Percentiles rank a stretch among this genome's conserved stretches.
Conservation (phyloP, 345 rosid genomes). For the Dovyalis caffra region DNA sequence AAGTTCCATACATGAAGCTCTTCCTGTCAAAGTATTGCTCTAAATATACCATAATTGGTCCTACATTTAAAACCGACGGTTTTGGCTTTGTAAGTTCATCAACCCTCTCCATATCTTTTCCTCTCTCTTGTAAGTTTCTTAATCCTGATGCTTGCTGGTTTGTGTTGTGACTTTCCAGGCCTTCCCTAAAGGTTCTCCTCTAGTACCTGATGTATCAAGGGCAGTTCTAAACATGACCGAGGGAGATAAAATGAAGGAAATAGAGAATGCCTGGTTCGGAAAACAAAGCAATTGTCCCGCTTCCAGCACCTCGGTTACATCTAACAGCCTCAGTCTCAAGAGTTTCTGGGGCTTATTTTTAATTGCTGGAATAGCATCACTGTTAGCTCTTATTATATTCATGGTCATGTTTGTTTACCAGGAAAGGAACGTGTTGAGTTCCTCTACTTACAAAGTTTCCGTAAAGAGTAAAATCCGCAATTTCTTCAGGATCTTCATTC, state of each 20-base stretch:
- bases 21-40: constrained; percentile 23
- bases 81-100: constrained; percentile 37
- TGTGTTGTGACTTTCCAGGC: not conserved
- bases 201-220: no score
- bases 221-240: no score
- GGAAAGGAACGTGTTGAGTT: not conserved
- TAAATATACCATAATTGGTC: constrained; percentile 23
- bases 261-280: constrained; percentile 17
- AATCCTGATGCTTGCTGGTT: no score
- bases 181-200: no score
- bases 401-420: constrained; percentile 3
- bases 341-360: constrained; percentile 22
- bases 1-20: constrained; percentile 24
- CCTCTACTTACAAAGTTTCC: no score
- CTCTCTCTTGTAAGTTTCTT: no score
- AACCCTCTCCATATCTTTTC: not conserved
- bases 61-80: constrained; percentile 28
- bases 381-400: not conserved
- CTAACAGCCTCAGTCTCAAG: no score
- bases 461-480: no score
- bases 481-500: no score
- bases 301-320: not conserved
- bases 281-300: not conserved
- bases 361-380: constrained; percentile 12
- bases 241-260: constrained; percentile 16